Evolutionary conservation across 192 early-diverging fungal genomes (phyloP).

Genomic region (Powellomyces hirtus): DNA sequence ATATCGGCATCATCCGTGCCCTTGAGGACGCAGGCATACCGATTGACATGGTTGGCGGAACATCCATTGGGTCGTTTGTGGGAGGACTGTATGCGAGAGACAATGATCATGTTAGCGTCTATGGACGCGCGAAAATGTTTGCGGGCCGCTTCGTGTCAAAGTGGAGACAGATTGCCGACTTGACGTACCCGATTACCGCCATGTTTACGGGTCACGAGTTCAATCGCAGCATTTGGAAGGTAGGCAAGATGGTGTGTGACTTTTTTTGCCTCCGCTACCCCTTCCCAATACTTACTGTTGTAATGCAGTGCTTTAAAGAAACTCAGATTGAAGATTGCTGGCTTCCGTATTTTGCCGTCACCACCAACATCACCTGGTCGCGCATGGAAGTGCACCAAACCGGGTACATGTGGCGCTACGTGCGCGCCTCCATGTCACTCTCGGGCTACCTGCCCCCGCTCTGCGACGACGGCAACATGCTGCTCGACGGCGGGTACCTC

Average conservation of each 20-base stretch:
- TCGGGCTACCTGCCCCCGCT: slow-evolving; percentile 94
- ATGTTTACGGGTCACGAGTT: slow-evolving; percentile 81
- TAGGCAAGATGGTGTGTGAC: slow-evolving; percentile 23
- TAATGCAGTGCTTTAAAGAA: slow-evolving; percentile 64
- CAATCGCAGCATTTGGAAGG: slow-evolving; percentile 95
- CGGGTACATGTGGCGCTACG: slow-evolving; percentile 95
- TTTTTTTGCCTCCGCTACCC: slow-evolving; percentile 1
- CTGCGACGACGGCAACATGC: slow-evolving; percentile 93
- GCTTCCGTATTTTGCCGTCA: slow-evolving; percentile 93
- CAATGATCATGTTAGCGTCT: slow-evolving; percentile 81
- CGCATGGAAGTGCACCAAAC: slow-evolving; percentile 88
- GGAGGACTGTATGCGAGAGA: slow-evolving; percentile 90
- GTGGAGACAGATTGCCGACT: slow-evolving; percentile 88
- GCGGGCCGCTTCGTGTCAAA: slow-evolving; percentile 70
- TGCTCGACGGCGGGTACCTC: slow-evolving; percentile 99
- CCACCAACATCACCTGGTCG: slow-evolving; percentile 95
- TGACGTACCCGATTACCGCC: slow-evolving; percentile 92
- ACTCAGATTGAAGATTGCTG: slow-evolving; percentile 97
- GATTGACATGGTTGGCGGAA: slow-evolving; percentile 97
- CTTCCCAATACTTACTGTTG: neutral
- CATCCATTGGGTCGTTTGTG: slow-evolving; percentile 94
- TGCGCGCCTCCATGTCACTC: slow-evolving; percentile 97
- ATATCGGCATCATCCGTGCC: slow-evolving; percentile 88
- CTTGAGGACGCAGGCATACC: slow-evolving; percentile 97
- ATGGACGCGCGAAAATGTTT: slow-evolving; percentile 85